Evolutionary conservation across 768 basidiomycete species (phyloP), one percentile per base, ranked within the genome.

Genomic region (Sporobolomyces roseus): DNA sequence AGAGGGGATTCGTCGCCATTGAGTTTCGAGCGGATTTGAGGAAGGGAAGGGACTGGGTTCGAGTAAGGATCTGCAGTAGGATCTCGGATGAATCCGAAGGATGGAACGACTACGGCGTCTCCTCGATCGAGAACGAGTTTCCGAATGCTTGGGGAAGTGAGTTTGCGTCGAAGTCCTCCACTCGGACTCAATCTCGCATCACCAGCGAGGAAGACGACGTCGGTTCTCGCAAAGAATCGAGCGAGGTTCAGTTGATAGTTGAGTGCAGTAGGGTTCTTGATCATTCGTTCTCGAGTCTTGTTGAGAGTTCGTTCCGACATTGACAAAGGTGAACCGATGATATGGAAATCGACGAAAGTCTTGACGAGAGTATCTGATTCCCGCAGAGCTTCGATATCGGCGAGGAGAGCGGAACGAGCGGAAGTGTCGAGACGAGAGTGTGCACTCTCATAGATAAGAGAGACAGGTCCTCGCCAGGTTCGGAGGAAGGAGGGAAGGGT

Each of bases 211-310:
- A 72, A 75, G 60, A 74, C 66, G 49, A 74, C 48, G 38, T 76
- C 74, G 36, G 75, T 75, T 45, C 55, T 59, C 6, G 75, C 70
- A 45, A 76, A 76, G 74, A 76, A 76, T 25, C 75, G 54, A 35
- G 75, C 75, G 60, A 76, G 69, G 68, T 76, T 76, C 66, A 75
- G 69, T 21, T 76, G 75, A 45, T 71, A 74, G 61, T 75, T 75
- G 30, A 49, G 63, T 21, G 72, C 75, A 46, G 69, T 17, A 19
- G 75, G 75, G 17, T 56, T 58, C 32, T 54, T 43, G 56, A 76
- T 71, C 62, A 76, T 61, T 21, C 74, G 60, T 59, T 76, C 74
- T 41, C 75, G 74, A 14, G 69, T 62, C 58, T 73, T 71, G 68
- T 60, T 64, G 29, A 66, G 63, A 21, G 68, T 51, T 8, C 71